Base-by-base conservation (phyloP, 202 grass and related monocot genomes). In the Panicum virgatum region DNA sequence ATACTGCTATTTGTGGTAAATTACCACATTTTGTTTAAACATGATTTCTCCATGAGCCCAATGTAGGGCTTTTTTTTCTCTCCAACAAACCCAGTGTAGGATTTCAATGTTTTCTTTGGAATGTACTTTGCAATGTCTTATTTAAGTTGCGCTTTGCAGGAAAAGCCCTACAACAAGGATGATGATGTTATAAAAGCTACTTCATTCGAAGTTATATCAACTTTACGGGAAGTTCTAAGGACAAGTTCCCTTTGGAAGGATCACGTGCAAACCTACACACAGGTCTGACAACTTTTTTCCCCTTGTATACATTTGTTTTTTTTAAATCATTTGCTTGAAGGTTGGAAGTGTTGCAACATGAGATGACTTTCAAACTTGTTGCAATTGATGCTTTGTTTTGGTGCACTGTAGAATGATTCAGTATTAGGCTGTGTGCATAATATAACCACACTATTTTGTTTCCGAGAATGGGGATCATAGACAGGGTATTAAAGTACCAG, bases 121-220 rank as follows among this genome's bases (percentile, higher is more conserved):
- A 82, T 69, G n/a, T 34, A 29, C 16, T 48, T 81, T 36, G 58
- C 13, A 82, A 23, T 78, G 57, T 85, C 4, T 67, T 14, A 77
- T 63, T 84, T 89, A 82, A 67, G 57, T 85, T 78, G 50, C 44
- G 54, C 10, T 85, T 73, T 68, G 39, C 85, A 99, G 96, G 96
- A 99, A 81, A 89, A 90, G 8, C 68, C 96, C 20, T 99, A 92
- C 78, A 85, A 94, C 65, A 94, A 96, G 86, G 96, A 99, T 75
- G 93, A 96, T 74, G 92, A 99, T 92, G 71, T 94, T 69, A 87
- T 99, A 78, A 96, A 96, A 88, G 96, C 96, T 62, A 99, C 93
- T 20, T 93, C 93, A 75, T 99, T 96, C 74, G 96, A 99, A 96
- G 96, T 99, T 81, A 99, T 96, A 93, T 92, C 96, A 81, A 99